These are phyloP conservation scores for Lolium multiflorum DNA, from an alignment of 176 grass and related monocot genomes.

Conservation along the genomic window DNA sequence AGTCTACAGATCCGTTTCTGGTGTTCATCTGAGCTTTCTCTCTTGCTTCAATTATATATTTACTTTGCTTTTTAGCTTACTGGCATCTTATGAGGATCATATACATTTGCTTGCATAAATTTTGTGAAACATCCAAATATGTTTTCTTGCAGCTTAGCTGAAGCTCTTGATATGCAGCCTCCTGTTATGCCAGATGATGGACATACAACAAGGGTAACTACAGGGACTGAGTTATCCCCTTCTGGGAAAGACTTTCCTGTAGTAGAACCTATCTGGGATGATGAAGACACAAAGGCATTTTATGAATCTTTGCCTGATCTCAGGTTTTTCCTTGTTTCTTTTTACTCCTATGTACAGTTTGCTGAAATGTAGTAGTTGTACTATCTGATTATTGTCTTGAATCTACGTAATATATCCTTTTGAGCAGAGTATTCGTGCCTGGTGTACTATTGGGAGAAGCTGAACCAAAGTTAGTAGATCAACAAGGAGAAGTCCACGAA, in stretches of 20 bases:
- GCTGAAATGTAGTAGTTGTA: conserved; percentile 26
- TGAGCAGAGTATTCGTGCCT: conserved; percentile 79
- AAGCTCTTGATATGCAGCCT: conserved; percentile 82
- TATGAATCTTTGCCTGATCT: conserved; percentile 89
- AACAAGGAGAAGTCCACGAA: conserved; percentile 49
- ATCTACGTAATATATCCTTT: conserved; percentile 24
- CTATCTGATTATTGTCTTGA: conserved; percentile 16
- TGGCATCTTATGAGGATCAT: not conserved
- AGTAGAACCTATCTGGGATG: conserved; percentile 75
- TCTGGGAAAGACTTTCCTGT: conserved; percentile 57
- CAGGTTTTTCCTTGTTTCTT: conserved; percentile 54
- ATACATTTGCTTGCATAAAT: not conserved
- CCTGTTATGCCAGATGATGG: conserved; percentile 86
- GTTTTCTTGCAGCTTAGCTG: conserved; percentile 63
- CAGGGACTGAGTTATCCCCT: conserved; percentile 45
- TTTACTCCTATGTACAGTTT: conserved; percentile 21
- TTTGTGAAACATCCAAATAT: conserved; percentile 12
- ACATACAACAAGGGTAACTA: conserved; percentile 70
- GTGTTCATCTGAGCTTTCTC: conserved; percentile 7
- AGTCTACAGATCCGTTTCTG: conserved; percentile 21
- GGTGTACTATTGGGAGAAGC: conserved; percentile 80
- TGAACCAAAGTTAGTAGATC: conserved; percentile 64
- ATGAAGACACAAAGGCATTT: conserved; percentile 84
- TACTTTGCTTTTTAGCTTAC: conserved; percentile 11
- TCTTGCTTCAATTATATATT: conserved; percentile 24